Base-by-base conservation (phyloP, 441 rosid genomes). In the Capsella rubella region DNA sequence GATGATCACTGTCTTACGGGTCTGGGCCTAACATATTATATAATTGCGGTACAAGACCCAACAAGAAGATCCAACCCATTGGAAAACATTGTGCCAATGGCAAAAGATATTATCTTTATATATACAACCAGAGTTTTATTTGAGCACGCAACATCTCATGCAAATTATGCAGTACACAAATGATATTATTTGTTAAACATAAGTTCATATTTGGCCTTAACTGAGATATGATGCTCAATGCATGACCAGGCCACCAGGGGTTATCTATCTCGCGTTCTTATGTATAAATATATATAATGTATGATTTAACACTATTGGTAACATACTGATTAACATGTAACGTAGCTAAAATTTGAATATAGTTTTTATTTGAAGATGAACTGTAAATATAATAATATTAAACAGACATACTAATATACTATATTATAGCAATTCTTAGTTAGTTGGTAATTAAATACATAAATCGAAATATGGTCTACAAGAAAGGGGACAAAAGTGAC, bases 141-240 rank as follows among this genome's bases (percentile, higher is more conserved):
- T 25, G 13, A 49, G 12, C 13, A 46, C 15, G 50, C 18, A 46
- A 15, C 18, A 46, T 15, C 50, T 21, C 31, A 21, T 53, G 45
- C 25, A 37, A 39, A 35, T 35, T 35, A 14, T 66, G 27, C 34
- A 66, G 46, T 49, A 34, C 18, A 66, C 21, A 66, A 31, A 50
- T 16, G 73, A 40, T 13, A 51, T 40, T 52, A 10, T n/a, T n/a
- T 67, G 10, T 34, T 57, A 4, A 32, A 34, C 7, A 57, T 34
- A 6, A 5, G 15, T 53, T 39, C 46, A 13, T 4, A 29, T 3
- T 15, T 63, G n/a, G n/a, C 2, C 12, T 43, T 55, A 13, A 45
- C 45, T 25, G 12, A 45, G 34, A 31, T 18, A 68, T 16, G 34
- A 43, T 32, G 52, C 5, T 21, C 40, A 28, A 32, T 47, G 34